These are phyloP conservation scores for Beauveria caledonica DNA, from an alignment of 2,329 filamentous ascomycete genomes.

Conservation along the genomic window DNA sequence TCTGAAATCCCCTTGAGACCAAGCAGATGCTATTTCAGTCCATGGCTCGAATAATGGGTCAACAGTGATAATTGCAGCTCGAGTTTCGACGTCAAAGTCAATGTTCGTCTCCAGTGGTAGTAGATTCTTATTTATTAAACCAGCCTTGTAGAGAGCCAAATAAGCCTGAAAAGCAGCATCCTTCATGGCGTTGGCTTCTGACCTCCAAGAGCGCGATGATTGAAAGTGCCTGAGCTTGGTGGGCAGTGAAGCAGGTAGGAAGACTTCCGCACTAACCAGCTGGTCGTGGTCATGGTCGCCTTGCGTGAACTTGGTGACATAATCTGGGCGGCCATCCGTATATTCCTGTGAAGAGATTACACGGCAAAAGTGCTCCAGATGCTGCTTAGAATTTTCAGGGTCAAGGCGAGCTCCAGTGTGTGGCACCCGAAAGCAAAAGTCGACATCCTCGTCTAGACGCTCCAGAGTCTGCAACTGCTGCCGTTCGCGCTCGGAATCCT, in stretches of 20 bases:
- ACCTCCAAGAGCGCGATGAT: slow-evolving; percentile 46
- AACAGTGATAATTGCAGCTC: slow-evolving; percentile 27
- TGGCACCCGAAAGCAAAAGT: slow-evolving; percentile 27
- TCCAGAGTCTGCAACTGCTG: slow-evolving; percentile 41
- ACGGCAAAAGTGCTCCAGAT: slow-evolving; percentile 75
- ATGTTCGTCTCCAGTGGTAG: slow-evolving; percentile 51
- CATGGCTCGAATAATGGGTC: slow-evolving; percentile 39
- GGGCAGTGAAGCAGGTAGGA: slow-evolving; percentile 65
- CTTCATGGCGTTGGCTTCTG: slow-evolving; percentile 63
- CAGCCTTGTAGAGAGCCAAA: slow-evolving; percentile 56
- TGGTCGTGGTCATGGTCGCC: slow-evolving; percentile 18
- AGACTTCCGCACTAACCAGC: slow-evolving; percentile 50
- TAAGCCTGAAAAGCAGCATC: slow-evolving; percentile 84
- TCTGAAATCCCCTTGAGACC: slow-evolving; percentile 21
- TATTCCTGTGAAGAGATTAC: slow-evolving; percentile 50
- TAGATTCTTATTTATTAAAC: slow-evolving; percentile 69
- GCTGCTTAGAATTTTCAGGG: slow-evolving; percentile 63
- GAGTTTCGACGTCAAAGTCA: slow-evolving; percentile 29
- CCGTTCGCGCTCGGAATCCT: slow-evolving; percentile 50
- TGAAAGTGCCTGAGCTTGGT: slow-evolving; percentile 21
- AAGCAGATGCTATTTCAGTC: slow-evolving; percentile 33
- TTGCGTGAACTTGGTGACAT: slow-evolving; percentile 41
- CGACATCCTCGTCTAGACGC: slow-evolving; percentile 23
- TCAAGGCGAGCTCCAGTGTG: slow-evolving; percentile 57
- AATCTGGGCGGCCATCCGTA: slow-evolving; percentile 60